A percentile compares a stretch with the other conserved stretches of the same genome.
Conservation (phyloP, 331 rosid genomes). For the Pyrus hybrid region DNA sequence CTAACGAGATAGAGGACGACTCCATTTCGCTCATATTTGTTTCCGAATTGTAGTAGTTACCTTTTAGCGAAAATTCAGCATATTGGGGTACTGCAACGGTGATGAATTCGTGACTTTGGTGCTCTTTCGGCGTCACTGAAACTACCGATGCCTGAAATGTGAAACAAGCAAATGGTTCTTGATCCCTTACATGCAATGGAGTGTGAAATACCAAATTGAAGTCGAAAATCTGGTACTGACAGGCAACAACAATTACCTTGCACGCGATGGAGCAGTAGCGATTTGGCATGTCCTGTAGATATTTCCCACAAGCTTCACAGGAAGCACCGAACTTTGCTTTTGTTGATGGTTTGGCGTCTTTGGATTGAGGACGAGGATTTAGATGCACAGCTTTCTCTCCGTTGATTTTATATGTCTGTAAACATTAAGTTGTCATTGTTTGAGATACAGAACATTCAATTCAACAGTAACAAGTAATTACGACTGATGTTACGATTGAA, state of each 20-base stretch:
- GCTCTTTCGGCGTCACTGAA: slow-evolving; percentile 31
- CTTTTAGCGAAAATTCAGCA: slow-evolving; percentile 31
- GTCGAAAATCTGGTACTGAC: neutral
- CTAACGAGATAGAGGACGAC: slow-evolving; percentile 61
- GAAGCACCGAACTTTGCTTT: slow-evolving; percentile 61
- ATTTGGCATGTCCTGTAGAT: no score
- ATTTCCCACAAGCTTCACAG: slow-evolving; percentile 82
- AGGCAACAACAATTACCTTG: slow-evolving; percentile 43
- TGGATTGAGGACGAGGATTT: slow-evolving; percentile 67
- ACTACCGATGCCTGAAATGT: slow-evolving; percentile 48
- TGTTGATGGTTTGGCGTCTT: slow-evolving; percentile 46
- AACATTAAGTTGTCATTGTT: slow-evolving; percentile 12
- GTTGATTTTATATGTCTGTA: slow-evolving; percentile 80
- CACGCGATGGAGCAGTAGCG: no score
- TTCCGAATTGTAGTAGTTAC: slow-evolving; percentile 41
- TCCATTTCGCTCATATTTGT: slow-evolving; percentile 45
- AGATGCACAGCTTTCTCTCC: slow-evolving; percentile 90
- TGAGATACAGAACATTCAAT: neutral
- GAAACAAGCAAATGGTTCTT: neutral
- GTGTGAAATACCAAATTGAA: neutral
- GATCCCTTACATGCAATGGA: neutral
- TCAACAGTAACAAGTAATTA: neutral
- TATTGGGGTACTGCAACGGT: slow-evolving; percentile 28
- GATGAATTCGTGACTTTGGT: slow-evolving; percentile 14
- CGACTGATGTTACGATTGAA: no score